Percentiles rank a stretch among this genome's conserved stretches.
Evolutionary conservation across 2,329 filamentous ascomycete genomes (phyloP).

Genomic region (Pseudogymnoascus sp.): DNA sequence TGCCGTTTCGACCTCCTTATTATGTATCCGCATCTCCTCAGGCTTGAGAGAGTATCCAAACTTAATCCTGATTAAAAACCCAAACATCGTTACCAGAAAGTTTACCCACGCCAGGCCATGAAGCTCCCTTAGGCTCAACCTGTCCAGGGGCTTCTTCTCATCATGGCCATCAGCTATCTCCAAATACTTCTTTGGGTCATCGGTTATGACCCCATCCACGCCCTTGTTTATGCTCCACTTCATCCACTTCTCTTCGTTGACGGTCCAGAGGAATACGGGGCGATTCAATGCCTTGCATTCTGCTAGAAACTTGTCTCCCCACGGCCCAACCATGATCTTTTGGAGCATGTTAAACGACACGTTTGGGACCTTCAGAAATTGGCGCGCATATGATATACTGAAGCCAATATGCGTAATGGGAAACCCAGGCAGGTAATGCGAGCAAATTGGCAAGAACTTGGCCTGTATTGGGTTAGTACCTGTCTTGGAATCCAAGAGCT

Average conservation of each 20-base stretch:
- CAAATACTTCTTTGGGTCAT: slow-evolving; percentile 65
- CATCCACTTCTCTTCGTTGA: slow-evolving; percentile 75
- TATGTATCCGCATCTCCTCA: not conserved
- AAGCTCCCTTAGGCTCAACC: slow-evolving; percentile 14
- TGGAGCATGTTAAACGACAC: slow-evolving; percentile 75
- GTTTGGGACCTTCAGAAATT: slow-evolving; percentile 60
- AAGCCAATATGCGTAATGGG: slow-evolving; percentile 63
- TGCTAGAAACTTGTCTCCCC: slow-evolving; percentile 59
- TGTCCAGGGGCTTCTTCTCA: slow-evolving; percentile 18
- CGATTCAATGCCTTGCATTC: slow-evolving; percentile 50
- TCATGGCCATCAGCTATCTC: slow-evolving; percentile 44
- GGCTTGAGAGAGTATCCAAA: slow-evolving; percentile 12
- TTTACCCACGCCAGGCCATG: not conserved
- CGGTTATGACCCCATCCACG: slow-evolving; percentile 79
- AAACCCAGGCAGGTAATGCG: slow-evolving; percentile 54
- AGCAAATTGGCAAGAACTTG: slow-evolving; percentile 59
- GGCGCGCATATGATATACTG: slow-evolving; percentile 54
- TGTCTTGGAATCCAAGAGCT: not conserved
- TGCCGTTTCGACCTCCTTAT: not conserved
- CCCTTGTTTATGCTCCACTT: slow-evolving; percentile 61
- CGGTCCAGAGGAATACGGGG: slow-evolving; percentile 74
- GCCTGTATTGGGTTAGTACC: slow-evolving; percentile 34
- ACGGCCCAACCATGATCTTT: slow-evolving; percentile 57
- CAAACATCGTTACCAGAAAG: slow-evolving; percentile 13
- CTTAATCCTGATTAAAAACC: slow-evolving; percentile 18